Base-by-base conservation (phyloP, 768 basidiomycete species). In the Austroboletus eburneus region DNA sequence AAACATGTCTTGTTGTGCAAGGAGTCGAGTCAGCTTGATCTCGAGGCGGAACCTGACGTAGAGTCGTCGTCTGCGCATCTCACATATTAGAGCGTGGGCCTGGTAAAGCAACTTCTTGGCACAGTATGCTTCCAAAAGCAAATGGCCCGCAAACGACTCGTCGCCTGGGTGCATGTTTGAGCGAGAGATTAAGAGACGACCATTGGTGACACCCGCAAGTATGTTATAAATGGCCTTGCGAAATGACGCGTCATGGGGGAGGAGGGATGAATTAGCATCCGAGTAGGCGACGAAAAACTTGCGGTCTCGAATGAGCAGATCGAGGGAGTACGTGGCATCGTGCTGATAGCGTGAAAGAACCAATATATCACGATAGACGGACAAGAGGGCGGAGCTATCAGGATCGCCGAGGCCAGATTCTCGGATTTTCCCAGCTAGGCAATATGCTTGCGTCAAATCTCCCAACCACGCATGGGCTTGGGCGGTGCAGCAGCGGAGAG, bases 111-210 rank as follows among this genome's bases (percentile, higher is more conserved):
- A 44, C 4, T 61, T 52, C 18, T 58, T 49, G 27, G 57, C 33
- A 39, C 70, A 71, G 32, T 73, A 68, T 1, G 67, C 62, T 41
- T 72, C 64, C 25, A 79, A 62, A 32, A 81, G 63, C 41, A 78
- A 56, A 39, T 69, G 57, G 9, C 72, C 73, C 13, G 72, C 57
- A 18, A 48, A 49, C 39, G 52, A 49, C 43, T 67, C 64, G 17
- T 59, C 64, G 14, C 59, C 54, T 41, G 49, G 43, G 27, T 62
- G 45, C 65, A 59, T 64, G 2, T 56, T 54, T 9, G 50, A 45
- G 34, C 57, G 44, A 39, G 57, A 48, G 50, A 21, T 37, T 48
- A 72, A 34, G 21, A 62, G 38, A 16, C 36, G 27, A 10, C 72
- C 71, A 44, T 73, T 58, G 16, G 61, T 51, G 24, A 75, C 57